phyloP scores from a whole-genome alignment of 305 asterid genomes.

The Solanum hybrid region DNA sequence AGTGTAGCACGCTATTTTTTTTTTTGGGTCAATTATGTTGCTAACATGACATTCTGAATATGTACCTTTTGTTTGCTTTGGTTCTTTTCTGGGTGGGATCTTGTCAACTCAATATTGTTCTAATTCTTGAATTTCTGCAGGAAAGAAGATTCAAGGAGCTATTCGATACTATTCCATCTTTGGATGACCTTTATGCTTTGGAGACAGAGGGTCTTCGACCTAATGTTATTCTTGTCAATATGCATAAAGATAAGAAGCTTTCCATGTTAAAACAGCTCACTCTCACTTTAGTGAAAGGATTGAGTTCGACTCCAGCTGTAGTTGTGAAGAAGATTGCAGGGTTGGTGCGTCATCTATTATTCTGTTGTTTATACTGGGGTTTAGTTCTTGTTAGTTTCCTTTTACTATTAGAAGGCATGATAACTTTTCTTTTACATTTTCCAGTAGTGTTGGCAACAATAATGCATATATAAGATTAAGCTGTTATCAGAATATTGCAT shows the following conservation, averaged over 20 bases:
- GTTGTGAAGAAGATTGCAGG: slow-evolving; percentile 80
- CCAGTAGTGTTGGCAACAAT: neutral
- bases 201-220: slow-evolving; percentile 74
- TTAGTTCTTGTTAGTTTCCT: neutral
- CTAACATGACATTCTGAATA: neutral
- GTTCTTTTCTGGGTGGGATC: neutral
- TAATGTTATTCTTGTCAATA: slow-evolving; percentile 66
- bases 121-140: slow-evolving; percentile 37
- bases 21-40: neutral
- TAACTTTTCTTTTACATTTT: neutral
- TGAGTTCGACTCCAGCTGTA: slow-evolving; percentile 56
- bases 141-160: slow-evolving; percentile 89
- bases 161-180: slow-evolving; percentile 66
- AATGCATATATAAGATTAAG: neutral
- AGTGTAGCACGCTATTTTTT: neutral
- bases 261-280: slow-evolving; percentile 82
- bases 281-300: slow-evolving; percentile 63
- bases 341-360: slow-evolving; percentile 40
- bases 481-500: neutral
- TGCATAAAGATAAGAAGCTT: slow-evolving; percentile 82
- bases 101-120: neutral
- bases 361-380: neutral
- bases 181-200: slow-evolving; percentile 68
- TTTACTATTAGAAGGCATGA: neutral
- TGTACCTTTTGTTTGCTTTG: neutral